Percentiles rank a stretch among this genome's conserved stretches.
Conservation (phyloP, 148 eudicot genomes). For the Rhododendron williamsianum region DNA sequence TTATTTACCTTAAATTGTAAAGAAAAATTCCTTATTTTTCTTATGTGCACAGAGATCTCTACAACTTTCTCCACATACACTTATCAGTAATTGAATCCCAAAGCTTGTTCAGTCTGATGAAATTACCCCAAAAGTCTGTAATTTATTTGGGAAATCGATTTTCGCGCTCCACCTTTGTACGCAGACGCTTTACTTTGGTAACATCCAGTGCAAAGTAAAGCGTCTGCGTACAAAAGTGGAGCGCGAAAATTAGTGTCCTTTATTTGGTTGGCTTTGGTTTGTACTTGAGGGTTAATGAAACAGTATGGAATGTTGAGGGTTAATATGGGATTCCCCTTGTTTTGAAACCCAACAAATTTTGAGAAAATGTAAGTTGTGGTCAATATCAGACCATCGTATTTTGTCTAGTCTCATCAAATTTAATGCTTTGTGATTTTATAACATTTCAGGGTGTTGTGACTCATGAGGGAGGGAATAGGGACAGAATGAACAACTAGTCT, state of each 20-base stretch:
- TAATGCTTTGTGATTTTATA: background rate
- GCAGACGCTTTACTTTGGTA: too few species aligned
- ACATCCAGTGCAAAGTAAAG: too few species aligned
- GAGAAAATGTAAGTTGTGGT: background rate
- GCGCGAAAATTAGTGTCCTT: too few species aligned
- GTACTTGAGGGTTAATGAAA: background rate
- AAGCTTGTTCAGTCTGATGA: too few species aligned
- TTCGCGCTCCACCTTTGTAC: too few species aligned
- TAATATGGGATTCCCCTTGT: background rate
- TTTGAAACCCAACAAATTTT: too few species aligned
- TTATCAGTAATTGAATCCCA: too few species aligned
- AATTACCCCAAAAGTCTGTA: background rate
- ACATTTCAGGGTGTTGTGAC: background rate
- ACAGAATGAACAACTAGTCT: background rate
- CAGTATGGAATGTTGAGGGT: background rate
- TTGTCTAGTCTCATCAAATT: background rate
- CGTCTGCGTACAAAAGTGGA: too few species aligned
- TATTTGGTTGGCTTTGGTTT: too few species aligned
- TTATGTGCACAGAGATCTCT: too few species aligned
- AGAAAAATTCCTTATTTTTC: background rate
- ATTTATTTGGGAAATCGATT: too few species aligned
- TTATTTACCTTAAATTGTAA: background rate
- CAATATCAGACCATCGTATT: background rate
- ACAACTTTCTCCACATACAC: too few species aligned
- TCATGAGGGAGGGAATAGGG: background rate